A percentile compares a stretch with the other conserved stretches of the same genome.
These are phyloP conservation scores for Steccherinum ochraceum DNA, from an alignment of 768 basidiomycete genomes.

Conservation along the genomic window DNA sequence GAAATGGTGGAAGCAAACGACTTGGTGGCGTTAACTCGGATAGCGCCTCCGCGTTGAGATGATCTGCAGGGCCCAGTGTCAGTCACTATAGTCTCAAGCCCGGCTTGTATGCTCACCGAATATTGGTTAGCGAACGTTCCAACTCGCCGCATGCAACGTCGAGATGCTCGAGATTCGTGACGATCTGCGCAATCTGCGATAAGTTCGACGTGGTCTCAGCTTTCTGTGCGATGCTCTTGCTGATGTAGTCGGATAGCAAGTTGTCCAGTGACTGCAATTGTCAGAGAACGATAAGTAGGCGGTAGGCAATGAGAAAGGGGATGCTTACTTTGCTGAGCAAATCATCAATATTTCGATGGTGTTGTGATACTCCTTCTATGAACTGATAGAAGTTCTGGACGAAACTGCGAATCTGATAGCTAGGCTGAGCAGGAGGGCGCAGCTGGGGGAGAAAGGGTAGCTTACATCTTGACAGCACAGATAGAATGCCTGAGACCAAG, in stretches of 20 bases:
- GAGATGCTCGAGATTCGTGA: conserved; percentile 91
- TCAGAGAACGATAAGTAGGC: not conserved
- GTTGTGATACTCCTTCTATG: conserved; percentile 89
- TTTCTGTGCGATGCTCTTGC: conserved; percentile 68
- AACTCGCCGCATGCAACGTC: conserved; percentile 79
- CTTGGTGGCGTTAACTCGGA: conserved; percentile 54
- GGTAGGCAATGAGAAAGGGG: too few relatives aligned
- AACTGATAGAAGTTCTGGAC: conserved; percentile 96
- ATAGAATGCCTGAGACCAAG: conserved; percentile 95
- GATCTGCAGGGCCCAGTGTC: conserved; percentile 41
- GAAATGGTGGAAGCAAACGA: conserved; percentile 68
- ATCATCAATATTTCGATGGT: conserved; percentile 88
- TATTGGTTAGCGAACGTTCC: conserved; percentile 74
- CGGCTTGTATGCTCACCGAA: conserved; percentile 55
- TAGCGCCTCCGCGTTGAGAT: conserved; percentile 76
- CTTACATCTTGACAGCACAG: conserved; percentile 86
- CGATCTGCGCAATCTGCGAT: conserved; percentile 88
- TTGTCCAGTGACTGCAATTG: conserved; percentile 71
- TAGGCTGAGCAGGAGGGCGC: not conserved
- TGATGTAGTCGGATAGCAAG: conserved; percentile 71
- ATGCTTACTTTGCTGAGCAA: conserved; percentile 79
- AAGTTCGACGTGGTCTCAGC: conserved; percentile 71
- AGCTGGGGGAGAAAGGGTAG: not conserved
- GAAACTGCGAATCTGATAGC: conserved; percentile 69
- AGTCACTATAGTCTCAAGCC: not conserved